Evolutionary conservation across 768 basidiomycete genomes (phyloP).

Genomic region (Termitomyces titanicus): DNA sequence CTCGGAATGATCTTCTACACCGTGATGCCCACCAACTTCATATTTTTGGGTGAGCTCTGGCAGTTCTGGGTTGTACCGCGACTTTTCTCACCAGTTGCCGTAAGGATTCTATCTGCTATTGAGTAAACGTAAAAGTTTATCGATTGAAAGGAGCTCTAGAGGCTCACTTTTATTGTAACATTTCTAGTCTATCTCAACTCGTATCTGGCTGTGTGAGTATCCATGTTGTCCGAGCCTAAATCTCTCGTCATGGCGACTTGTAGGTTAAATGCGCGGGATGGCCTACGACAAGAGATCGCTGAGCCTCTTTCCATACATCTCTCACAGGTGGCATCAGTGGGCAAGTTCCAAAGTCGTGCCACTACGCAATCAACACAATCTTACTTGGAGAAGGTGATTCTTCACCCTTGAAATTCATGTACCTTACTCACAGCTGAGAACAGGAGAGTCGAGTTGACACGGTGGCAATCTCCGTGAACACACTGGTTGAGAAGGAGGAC

Average conservation of each 20-base stretch:
- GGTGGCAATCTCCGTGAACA: conserved; percentile 13
- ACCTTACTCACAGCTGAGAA: background rate
- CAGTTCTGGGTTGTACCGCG: background rate
- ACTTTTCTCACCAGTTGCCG: background rate
- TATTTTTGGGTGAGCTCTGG: conserved; percentile 42
- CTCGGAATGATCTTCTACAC: conserved; percentile 44
- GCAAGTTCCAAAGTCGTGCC: background rate
- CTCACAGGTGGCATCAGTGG: conserved; percentile 24
- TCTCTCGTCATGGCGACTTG: background rate
- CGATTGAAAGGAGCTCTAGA: background rate
- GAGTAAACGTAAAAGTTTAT: conserved; percentile 41
- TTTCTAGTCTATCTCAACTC: conserved; percentile 52
- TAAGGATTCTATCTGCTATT: conserved; percentile 47
- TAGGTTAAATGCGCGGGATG: conserved; percentile 44
- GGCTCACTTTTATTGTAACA: background rate
- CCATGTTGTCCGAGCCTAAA: background rate
- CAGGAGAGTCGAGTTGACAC: conserved; percentile 9
- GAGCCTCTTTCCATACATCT: conserved; percentile 41
- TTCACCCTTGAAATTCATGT: background rate
- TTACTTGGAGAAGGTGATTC: conserved; percentile 10
- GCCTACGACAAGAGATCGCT: conserved; percentile 31
- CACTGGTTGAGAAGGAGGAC: conserved; percentile 8
- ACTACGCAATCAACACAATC: background rate
- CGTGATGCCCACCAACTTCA: conserved; percentile 51
- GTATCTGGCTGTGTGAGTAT: conserved; percentile 42